Evolutionary conservation across 306 rosid species (phyloP).

Genomic region (Mimosa pudica): DNA sequence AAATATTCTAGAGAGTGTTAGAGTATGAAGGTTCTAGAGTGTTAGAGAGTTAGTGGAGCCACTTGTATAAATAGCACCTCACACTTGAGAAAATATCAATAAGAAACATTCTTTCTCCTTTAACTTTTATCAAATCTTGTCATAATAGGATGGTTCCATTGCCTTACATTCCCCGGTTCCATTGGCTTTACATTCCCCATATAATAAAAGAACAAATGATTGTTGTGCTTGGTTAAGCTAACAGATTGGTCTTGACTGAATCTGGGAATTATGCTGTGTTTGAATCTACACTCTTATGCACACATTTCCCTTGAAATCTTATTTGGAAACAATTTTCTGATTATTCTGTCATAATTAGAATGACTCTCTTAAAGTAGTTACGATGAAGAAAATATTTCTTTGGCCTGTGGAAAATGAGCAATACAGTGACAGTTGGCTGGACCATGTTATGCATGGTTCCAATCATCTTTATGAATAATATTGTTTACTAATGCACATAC

Average conservation of each 20-base stretch:
- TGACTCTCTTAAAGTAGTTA: neutral
- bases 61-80: too few relatives aligned
- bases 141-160: neutral
- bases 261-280: neutral
- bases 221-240: neutral
- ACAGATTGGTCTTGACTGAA: neutral
- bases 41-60: too few relatives aligned
- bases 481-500: neutral
- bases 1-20: too few relatives aligned
- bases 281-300: neutral
- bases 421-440: conserved; percentile 23
- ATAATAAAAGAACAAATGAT: neutral
- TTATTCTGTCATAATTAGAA: neutral
- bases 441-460: conserved; percentile 13
- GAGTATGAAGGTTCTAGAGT: too few relatives aligned
- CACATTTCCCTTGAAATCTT: neutral
- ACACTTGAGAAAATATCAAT: too few relatives aligned
- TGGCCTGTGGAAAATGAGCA: neutral
- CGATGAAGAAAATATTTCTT: neutral
- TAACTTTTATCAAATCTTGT: too few relatives aligned
- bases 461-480: conserved; percentile 19
- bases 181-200: neutral
- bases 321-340: neutral
- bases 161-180: neutral
- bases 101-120: too few relatives aligned